These are phyloP conservation scores for Chondrus crispus DNA, from an alignment of 23 red algal genomes.

Conservation along the genomic window DNA sequence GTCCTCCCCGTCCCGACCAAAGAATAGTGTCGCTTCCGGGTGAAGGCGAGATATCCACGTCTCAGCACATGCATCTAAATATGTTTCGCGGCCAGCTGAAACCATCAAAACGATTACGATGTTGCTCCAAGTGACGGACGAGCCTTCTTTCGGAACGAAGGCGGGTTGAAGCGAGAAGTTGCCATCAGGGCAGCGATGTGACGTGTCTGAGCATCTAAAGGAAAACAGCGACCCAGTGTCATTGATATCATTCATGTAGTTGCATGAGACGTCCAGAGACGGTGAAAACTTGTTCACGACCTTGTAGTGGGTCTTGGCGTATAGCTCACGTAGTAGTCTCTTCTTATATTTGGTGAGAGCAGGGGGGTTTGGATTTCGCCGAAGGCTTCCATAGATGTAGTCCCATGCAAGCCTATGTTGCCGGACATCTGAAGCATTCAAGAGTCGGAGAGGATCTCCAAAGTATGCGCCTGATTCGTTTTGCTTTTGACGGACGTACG, in stretches of 20 bases:
- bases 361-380: conserved; percentile 20
- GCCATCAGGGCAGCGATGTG: conserved; percentile 44
- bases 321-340: conserved; percentile 28
- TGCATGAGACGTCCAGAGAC: conserved; percentile 33
- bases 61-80: background rate
- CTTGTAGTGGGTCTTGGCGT: conserved; percentile 16
- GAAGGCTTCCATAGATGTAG: conserved; percentile 24
- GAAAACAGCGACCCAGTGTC: conserved; percentile 5
- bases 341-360: conserved; percentile 44
- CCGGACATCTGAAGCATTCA: conserved; percentile 26
- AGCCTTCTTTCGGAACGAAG: conserved; percentile 23
- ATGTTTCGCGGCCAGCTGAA: background rate
- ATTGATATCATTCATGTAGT: conserved; percentile 22
- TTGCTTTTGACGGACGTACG: background rate
- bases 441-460: conserved; percentile 19
- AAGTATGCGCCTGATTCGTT: background rate
- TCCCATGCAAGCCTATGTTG: conserved; percentile 9
- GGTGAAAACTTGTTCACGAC: background rate
- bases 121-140: conserved; percentile 22
- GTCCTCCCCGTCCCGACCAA: background rate
- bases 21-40: conserved; percentile 34
- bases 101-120: conserved; percentile 29
- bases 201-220: conserved; percentile 20
- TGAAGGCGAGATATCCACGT: conserved; percentile 41
- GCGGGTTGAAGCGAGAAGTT: background rate